A percentile compares a stretch with the other conserved stretches of the same genome.
Conservation (phyloP, 2,329 filamentous ascomycete species). For the Juglanconis juglandina region DNA sequence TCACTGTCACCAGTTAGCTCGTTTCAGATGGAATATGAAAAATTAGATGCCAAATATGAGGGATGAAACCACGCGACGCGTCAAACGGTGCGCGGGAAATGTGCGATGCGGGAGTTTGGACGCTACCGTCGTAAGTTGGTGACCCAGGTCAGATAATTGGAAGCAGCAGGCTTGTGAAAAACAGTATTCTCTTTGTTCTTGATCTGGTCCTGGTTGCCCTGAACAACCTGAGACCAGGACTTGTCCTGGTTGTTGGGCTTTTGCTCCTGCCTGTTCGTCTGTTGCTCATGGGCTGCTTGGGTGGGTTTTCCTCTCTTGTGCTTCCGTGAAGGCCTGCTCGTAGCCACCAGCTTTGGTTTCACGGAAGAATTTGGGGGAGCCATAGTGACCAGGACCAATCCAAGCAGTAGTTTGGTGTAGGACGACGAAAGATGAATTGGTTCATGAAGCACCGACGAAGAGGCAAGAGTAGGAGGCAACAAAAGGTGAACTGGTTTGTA, state of each 20-base stretch:
- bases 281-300: not conserved
- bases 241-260: conserved; percentile 1
- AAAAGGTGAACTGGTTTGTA: not conserved
- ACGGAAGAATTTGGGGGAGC: not conserved
- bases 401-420: not conserved
- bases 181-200: not conserved
- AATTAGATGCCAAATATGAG: not conserved
- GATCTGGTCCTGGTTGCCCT: not conserved
- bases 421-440: no score
- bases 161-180: not conserved
- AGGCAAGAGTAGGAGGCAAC: not conserved
- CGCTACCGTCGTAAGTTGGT: not conserved
- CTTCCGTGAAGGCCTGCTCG: not conserved
- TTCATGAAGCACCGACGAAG: not conserved
- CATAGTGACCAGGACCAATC: not conserved
- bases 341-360: conserved; percentile 10
- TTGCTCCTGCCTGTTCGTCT: not conserved
- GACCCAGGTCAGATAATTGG: not conserved
- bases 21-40: not conserved
- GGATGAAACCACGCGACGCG: not conserved
- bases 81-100: not conserved
- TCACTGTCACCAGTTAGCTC: conserved; percentile 45
- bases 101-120: not conserved
- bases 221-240: conserved; percentile 11
- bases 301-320: not conserved